These are phyloP conservation scores for Ruellia speciosa DNA, from an alignment of 305 asterid species.

Conservation along the genomic window DNA sequence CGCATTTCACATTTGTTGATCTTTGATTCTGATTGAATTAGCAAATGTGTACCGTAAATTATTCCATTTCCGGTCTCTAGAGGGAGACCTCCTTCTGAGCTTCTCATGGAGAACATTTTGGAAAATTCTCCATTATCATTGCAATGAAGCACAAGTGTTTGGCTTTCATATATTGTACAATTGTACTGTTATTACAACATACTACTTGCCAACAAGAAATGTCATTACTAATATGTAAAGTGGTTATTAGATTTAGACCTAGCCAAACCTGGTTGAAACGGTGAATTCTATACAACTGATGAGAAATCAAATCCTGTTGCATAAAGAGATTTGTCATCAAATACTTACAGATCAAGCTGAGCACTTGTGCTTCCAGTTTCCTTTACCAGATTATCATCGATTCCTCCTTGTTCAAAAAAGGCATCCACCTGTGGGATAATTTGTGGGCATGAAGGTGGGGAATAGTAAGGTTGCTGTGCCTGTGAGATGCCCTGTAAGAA, in stretches of 20 bases:
- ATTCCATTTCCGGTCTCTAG: no score
- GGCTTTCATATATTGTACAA: no score
- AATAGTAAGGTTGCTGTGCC: slow-evolving; percentile 4
- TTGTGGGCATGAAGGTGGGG: slow-evolving; percentile 19
- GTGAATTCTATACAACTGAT: neutral
- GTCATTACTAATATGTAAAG: no score
- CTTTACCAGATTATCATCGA: slow-evolving; percentile 6
- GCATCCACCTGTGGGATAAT: slow-evolving; percentile 16
- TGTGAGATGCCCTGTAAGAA: slow-evolving; percentile 16
- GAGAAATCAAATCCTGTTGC: neutral
- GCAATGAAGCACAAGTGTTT: no score
- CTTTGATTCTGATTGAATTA: neutral
- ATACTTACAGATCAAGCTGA: neutral
- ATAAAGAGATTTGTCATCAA: neutral
- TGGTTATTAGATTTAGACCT: neutral
- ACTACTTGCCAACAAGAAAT: neutral
- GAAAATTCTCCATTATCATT: no score
- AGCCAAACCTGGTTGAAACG: neutral
- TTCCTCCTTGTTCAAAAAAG: slow-evolving; percentile 1
- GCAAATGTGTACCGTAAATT: no score
- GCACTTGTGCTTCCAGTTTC: no score
- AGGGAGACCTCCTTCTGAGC: neutral
- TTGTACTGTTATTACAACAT: no score
- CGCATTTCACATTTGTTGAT: neutral
- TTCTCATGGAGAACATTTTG: neutral